Evolutionary conservation across 2,329 filamentous ascomycete species (phyloP).

Genomic region (Colletotrichum sp.): DNA sequence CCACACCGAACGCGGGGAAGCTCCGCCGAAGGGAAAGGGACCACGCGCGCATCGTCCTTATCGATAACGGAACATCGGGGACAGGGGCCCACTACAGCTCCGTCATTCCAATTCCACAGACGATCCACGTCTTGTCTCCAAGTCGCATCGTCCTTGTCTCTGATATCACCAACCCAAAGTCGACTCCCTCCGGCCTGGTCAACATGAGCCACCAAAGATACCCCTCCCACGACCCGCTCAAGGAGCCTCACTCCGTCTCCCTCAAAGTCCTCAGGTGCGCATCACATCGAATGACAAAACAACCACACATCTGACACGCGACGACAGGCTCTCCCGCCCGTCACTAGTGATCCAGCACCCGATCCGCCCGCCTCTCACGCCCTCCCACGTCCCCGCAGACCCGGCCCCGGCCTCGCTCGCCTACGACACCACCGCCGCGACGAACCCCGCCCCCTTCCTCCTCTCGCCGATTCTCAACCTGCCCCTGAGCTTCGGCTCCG

Average conservation of each 20-base stretch:
- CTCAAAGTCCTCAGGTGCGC: constrained; percentile 74
- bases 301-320: neutral
- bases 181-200: neutral
- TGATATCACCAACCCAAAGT: neutral
- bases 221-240: constrained; percentile 61
- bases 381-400: constrained; percentile 49
- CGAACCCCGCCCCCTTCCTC: constrained; percentile 59
- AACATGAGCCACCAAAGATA: constrained; percentile 65
- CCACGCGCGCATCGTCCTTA: neutral
- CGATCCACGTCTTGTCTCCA: neutral
- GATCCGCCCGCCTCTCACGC: constrained; percentile 51
- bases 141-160: neutral
- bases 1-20: neutral
- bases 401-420: constrained; percentile 73
- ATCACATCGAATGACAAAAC: neutral
- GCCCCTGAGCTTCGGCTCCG: constrained; percentile 89
- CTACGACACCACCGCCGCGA: constrained; percentile 55
- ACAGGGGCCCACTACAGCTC: neutral
- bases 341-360: constrained; percentile 76
- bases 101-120: neutral
- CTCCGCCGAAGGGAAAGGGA: neutral
- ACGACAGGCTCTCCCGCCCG: constrained; percentile 76
- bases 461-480: constrained; percentile 76
- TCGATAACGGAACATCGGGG: neutral
- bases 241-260: constrained; percentile 80